Conservation (phyloP, 345 rosid species). For the Nephelium lappaceum region DNA sequence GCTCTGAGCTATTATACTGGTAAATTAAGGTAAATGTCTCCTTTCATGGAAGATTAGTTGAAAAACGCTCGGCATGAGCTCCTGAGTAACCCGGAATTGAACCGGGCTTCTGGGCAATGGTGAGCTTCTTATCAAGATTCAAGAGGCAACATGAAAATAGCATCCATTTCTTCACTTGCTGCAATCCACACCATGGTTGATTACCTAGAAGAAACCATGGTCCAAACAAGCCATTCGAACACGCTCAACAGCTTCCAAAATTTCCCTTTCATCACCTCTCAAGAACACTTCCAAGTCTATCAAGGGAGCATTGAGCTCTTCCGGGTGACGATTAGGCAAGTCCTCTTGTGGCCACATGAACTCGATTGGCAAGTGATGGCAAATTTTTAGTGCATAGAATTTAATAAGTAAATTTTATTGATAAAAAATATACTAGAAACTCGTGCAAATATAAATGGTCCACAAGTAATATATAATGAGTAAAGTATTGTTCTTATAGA, state of each 20-base stretch:
- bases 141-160: constrained; percentile 44
- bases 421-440: too few species aligned
- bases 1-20: constrained; percentile 13
- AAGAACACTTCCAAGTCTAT: constrained; percentile 49
- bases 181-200: constrained; percentile 55
- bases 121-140: constrained; percentile 34
- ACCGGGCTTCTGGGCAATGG: constrained; percentile 36
- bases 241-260: constrained; percentile 26
- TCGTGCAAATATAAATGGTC: too few species aligned
- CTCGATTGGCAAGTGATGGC: constrained; percentile 44
- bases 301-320: constrained; percentile 49
- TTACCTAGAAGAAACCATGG: constrained; percentile 64
- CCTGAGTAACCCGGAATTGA: constrained; percentile 44
- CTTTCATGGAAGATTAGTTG: constrained; percentile 66
- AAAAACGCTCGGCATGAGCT: constrained; percentile 51
- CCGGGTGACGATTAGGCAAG: constrained; percentile 10
- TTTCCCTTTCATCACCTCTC: constrained; percentile 37
- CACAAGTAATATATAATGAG: too few species aligned
- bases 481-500: too few species aligned
- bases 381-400: too few species aligned
- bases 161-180: constrained; percentile 38
- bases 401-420: too few species aligned
- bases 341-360: constrained; percentile 55
- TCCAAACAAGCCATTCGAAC: constrained; percentile 44
- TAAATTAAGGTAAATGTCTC: constrained; percentile 53